Evolutionary conservation across 306 rosid genomes (phyloP), one percentile per base, ranked within the genome.

Genomic region (Prunus mume): DNA sequence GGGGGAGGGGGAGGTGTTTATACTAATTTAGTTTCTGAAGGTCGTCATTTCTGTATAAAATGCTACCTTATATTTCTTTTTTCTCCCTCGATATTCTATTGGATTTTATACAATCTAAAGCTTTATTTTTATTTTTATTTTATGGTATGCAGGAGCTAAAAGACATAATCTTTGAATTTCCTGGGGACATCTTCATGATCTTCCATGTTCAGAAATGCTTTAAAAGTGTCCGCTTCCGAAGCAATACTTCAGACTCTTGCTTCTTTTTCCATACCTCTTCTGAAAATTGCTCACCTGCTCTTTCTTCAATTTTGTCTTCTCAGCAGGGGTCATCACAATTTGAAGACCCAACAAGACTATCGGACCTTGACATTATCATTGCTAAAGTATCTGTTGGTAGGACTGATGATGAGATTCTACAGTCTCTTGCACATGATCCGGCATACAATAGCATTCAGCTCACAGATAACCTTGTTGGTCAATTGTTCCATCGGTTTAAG

Each of bases 401-500:
- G 41, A 85, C 73, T 15, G 93, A 87, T 19, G 88, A 87, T 58
- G 93, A 93, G 65, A 74, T 89, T 65, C 69, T 88, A 64, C 82
- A 27, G 71, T 83, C 82, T 68, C 90, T 94, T 8, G 69, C 73
- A 20, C 68, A 30, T 43, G 97, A 94, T 56, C 79, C 68, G 65
- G 76, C 72, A 58, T 89, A 89, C 72, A 60, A 78, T 66, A 74
- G 69, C 58, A 72, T 91, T 61, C 80, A 55, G 50, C 71, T 85
- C 43, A 87, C 93, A 45, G 74, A 80, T 64, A 46, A 70, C 32
- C 87, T 91, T 32, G 79, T 88, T 80, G 68, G 76, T 34, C 72
- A 32, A 20, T 61, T 93, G 82, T 89, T 94, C 19, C 49, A 12
- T 51, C 91, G 91, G 8, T 94, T 87, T 50, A 91, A 87, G 85